Evolutionary conservation across 495 filamentous ascomycete species (phyloP).

Genomic region (Oleoguttula mirabilis): DNA sequence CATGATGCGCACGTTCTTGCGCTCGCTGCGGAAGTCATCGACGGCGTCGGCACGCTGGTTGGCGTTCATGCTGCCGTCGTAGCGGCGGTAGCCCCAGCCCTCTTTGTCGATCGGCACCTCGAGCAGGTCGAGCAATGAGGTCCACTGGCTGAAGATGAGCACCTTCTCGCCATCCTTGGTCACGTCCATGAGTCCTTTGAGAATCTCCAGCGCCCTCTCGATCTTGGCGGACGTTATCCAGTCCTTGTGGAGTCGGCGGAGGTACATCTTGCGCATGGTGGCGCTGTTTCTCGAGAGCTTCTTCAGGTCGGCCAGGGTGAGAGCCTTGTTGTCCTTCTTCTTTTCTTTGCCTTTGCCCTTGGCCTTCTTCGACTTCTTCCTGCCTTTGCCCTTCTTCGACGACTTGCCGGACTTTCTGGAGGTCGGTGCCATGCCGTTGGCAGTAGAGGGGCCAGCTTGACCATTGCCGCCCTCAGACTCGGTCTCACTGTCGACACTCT

Average conservation of each 20-base stretch:
- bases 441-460: slow-evolving; percentile 20
- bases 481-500: slow-evolving; percentile 28
- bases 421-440: slow-evolving; percentile 32
- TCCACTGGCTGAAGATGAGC: slow-evolving; percentile 89
- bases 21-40: slow-evolving; percentile 52
- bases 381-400: slow-evolving; percentile 30
- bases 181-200: slow-evolving; percentile 40
- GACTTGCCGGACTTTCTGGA: slow-evolving; percentile 36
- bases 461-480: slow-evolving; percentile 29
- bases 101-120: slow-evolving; percentile 67
- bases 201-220: slow-evolving; percentile 58
- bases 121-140: slow-evolving; percentile 79
- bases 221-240: slow-evolving; percentile 72
- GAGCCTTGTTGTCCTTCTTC: slow-evolving; percentile 36
- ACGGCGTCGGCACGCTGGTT: slow-evolving; percentile 59
- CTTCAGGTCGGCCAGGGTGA: slow-evolving; percentile 52
- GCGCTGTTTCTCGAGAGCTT: slow-evolving; percentile 49
- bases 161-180: slow-evolving; percentile 54
- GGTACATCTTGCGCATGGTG: slow-evolving; percentile 53
- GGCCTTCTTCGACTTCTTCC: slow-evolving; percentile 16
- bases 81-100: slow-evolving; percentile 56
- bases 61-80: slow-evolving; percentile 74
- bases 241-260: slow-evolving; percentile 49
- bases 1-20: slow-evolving; percentile 58
- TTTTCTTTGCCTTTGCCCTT: slow-evolving; percentile 22